Conservation (phyloP, 257 asterid genomes). For the Primulina tabacum region DNA sequence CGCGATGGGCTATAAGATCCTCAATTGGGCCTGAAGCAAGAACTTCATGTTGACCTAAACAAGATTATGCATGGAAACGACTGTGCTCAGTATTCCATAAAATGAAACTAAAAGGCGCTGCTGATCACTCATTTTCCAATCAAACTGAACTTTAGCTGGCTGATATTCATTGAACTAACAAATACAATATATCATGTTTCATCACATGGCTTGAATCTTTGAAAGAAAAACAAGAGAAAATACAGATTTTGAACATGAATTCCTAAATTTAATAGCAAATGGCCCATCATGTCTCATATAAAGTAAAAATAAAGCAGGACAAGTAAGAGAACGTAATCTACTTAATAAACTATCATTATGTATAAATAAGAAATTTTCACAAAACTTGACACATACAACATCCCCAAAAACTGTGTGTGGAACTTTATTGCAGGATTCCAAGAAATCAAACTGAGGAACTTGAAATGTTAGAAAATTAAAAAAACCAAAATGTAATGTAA, state of each 20-base stretch:
- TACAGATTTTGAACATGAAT: neutral
- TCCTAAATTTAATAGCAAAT: conserved; percentile 13
- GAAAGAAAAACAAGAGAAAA: neutral
- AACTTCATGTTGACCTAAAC: conserved; percentile 87
- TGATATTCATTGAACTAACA: conserved; percentile 1
- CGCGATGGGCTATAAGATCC: conserved; percentile 99
- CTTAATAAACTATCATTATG: neutral
- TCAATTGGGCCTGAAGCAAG: conserved; percentile 98
- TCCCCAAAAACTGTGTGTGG: neutral
- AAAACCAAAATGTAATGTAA: conserved; percentile 21
- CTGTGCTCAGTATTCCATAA: conserved; percentile 13
- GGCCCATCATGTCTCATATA: conserved; percentile 15
- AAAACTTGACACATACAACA: neutral
- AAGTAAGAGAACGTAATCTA: neutral
- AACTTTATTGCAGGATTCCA: conserved; percentile 15
- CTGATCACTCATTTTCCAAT: conserved; percentile 2
- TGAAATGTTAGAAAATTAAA: conserved; percentile 9
- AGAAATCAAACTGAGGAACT: conserved; percentile 6
- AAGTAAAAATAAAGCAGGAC: conserved; percentile 15
- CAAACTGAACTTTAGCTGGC: neutral
- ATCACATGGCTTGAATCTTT: conserved; percentile 14
- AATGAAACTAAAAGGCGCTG: conserved; percentile 13
- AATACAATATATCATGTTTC: conserved; percentile 6
- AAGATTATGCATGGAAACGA: conserved; percentile 23
- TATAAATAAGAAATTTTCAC: neutral